Evolutionary conservation across 108 stramenopile genomes (phyloP), one percentile per base, ranked within the genome.

Genomic region (Aurantiochytrium sp.): DNA sequence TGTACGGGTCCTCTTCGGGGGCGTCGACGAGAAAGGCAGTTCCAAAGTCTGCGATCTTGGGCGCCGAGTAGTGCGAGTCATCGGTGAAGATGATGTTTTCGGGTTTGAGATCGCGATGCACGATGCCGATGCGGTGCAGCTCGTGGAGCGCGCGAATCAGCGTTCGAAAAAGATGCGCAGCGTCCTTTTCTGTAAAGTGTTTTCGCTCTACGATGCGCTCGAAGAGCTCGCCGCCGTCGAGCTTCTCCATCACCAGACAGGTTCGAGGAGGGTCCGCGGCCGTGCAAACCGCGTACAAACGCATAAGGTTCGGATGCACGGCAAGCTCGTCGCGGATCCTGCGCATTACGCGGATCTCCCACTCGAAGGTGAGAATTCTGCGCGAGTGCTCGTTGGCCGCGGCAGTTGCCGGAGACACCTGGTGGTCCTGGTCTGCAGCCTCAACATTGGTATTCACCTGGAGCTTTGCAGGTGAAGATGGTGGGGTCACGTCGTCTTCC

Each of bases 41-140:
- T 5, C 90, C 90, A 88, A 89, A 91, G 53, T 91, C 90, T 8
- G 89, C 85, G 8, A 91, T 68, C 37, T 89, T 89, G 5, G 89
- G 24, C 12, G 68, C 24, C 10, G 89, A 55, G 53, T 91, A 87
- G 17, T 85, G 54, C 12, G 27, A 39, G 19, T 24, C 17, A 15
- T 34, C 68, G 31, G 32, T 22, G 52, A 89, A 89, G 8, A 91
- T 42, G 22, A 89, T 27, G 55, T 91, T 91, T 50, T 91, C 90
- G 30, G 90, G 90, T 69, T 91, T 91, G 17, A 91, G 15, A 45
- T 89, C 90, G 4, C 88, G 69, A 68, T 89, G 90, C 34, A 90
- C 36, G 37, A 90, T 68, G 36, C 85, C 85, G 4, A 31, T 19
- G 6, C 41, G 32, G 87, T 90, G 90, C 41, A 89, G 55, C 24